Percentiles rank a stretch among this genome's conserved stretches.
Conservation (phyloP, 352 stramenopile species). For the Phytophthora palmivora region DNA sequence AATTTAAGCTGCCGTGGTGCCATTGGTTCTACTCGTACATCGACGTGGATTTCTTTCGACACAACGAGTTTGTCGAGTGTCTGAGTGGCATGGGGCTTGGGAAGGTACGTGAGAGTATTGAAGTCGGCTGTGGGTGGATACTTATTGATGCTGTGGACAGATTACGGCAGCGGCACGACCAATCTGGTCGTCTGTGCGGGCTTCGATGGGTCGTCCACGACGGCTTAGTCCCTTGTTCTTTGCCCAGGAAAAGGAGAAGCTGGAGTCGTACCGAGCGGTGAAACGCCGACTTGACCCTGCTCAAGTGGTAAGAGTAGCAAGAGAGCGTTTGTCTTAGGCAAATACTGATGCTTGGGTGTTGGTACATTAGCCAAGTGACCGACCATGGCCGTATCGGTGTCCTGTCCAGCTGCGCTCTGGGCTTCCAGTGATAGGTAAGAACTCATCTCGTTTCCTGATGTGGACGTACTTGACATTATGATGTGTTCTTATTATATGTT, state of each 20-base stretch:
- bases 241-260: constrained; percentile 68
- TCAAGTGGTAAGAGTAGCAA: constrained; percentile 14
- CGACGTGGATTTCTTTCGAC: constrained; percentile 73
- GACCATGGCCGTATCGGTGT: constrained; percentile 34
- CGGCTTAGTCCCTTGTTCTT: constrained; percentile 77
- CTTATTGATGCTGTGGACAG: constrained; percentile 25
- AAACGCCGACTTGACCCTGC: constrained; percentile 37
- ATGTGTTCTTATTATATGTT: constrained; percentile 1
- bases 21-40: constrained; percentile 78
- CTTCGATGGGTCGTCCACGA: constrained; percentile 76
- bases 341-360: neutral
- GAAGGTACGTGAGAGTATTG: constrained; percentile 38
- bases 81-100: constrained; percentile 68
- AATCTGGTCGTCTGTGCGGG: constrained; percentile 80
- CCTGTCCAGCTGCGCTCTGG: constrained; percentile 25
- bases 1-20: constrained; percentile 67
- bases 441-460: neutral
- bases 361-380: constrained; percentile 22
- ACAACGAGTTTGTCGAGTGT: constrained; percentile 84
- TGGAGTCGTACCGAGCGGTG: constrained; percentile 60
- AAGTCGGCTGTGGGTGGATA: neutral
- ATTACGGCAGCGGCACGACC: constrained; percentile 56
- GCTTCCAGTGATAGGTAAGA: constrained; percentile 42
- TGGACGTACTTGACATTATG: constrained; percentile 9
- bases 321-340: neutral